These are phyloP conservation scores for Ogataea haglerorum DNA, from an alignment of 805 yeast species.

Conservation along the genomic window DNA sequence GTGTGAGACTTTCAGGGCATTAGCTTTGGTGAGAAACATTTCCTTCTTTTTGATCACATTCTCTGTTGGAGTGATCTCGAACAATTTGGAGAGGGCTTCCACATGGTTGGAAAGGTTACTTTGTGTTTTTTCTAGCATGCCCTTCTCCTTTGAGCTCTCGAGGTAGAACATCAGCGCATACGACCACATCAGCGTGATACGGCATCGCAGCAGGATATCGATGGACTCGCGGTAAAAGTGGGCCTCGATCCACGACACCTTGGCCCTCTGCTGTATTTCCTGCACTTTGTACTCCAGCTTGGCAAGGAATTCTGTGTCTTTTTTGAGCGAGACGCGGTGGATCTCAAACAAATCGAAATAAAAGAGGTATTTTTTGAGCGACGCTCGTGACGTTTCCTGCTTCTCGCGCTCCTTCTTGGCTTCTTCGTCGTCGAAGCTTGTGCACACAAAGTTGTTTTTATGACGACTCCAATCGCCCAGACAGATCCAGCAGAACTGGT, in stretches of 20 bases:
- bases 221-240: constrained; percentile 79
- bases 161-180: constrained; percentile 77
- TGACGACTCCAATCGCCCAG: constrained; percentile 71
- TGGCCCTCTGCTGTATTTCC: constrained; percentile 57
- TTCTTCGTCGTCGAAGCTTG: constrained; percentile 45
- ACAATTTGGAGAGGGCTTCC: constrained; percentile 34
- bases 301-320: constrained; percentile 63
- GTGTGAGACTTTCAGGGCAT: constrained; percentile 21
- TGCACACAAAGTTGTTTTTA: constrained; percentile 62
- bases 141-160: constrained; percentile 38
- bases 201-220: constrained; percentile 57
- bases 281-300: constrained; percentile 62
- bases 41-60: constrained; percentile 26
- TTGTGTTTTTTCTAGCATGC: constrained; percentile 51
- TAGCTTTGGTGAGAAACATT: constrained; percentile 23
- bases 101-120: constrained; percentile 25
- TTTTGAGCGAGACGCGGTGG: constrained; percentile 72
- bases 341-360: constrained; percentile 70
- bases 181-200: constrained; percentile 86
- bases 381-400: constrained; percentile 42
- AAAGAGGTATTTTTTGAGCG: constrained; percentile 65
- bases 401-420: constrained; percentile 36
- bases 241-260: constrained; percentile 82
- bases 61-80: constrained; percentile 31
- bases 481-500: constrained; percentile 95